phyloP scores from a whole-genome alignment of 164 flowering plant species.

The Magnolia kwangsiensis region DNA sequence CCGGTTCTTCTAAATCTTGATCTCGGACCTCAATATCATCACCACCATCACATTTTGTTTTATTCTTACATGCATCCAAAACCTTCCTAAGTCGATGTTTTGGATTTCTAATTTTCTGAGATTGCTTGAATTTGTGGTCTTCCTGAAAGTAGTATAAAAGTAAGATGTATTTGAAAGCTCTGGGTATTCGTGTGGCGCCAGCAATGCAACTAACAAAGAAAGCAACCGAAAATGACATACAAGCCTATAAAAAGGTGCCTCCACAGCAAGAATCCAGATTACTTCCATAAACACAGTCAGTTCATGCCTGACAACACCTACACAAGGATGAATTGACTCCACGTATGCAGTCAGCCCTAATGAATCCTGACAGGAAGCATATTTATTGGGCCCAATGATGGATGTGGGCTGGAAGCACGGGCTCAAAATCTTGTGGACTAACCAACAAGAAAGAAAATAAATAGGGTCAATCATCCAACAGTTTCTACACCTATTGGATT shows the following conservation, averaged over 20 bases:
- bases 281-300: too few relatives aligned
- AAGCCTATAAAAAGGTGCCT: background rate
- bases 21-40: constrained; percentile 74
- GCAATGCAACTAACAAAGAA: background rate
- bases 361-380: background rate
- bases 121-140: constrained; percentile 87
- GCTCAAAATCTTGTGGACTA: background rate
- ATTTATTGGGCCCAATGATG: background rate
- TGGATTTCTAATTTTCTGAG: constrained; percentile 78
- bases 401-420: background rate
- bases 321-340: background rate
- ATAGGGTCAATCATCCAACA: too few relatives aligned
- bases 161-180: too few relatives aligned
- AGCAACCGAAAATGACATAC: background rate
- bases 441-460: background rate
- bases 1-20: constrained; percentile 72
- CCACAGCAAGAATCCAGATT: background rate
- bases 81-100: constrained; percentile 75
- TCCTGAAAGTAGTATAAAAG: constrained; percentile 41
- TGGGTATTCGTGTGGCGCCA: background rate
- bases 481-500: too few relatives aligned
- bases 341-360: background rate
- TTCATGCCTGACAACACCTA: background rate
- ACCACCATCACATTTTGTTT: constrained; percentile 91
- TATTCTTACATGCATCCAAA: constrained; percentile 87